A percentile compares a stretch with the other conserved stretches of the same genome.
Evolutionary conservation across 495 filamentous ascomycete species (phyloP).

Genomic region (Neurospora sp.): DNA sequence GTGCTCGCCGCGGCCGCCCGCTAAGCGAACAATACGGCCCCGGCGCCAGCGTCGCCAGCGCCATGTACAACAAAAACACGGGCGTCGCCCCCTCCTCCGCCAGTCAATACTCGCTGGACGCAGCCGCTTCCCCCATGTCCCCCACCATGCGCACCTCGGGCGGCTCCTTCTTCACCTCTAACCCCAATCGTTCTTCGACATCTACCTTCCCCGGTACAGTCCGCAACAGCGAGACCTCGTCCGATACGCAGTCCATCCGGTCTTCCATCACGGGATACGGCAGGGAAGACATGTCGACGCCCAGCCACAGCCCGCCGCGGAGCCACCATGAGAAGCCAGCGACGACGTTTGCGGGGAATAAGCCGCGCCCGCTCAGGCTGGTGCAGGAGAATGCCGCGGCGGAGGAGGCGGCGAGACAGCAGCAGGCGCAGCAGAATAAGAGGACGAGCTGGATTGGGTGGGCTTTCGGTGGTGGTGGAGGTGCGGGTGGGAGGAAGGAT

Average conservation of each 20-base stretch:
- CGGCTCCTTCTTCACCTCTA: constrained; percentile 32
- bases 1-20: constrained; percentile 43
- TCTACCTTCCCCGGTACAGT: constrained; percentile 43
- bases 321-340: constrained; percentile 45
- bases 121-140: constrained; percentile 45
- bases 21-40: constrained; percentile 61
- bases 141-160: constrained; percentile 32
- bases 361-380: constrained; percentile 73
- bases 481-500: constrained; percentile 34
- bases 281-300: constrained; percentile 37
- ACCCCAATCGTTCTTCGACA: constrained; percentile 26
- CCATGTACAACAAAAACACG: constrained; percentile 65
- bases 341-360: constrained; percentile 56
- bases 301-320: constrained; percentile 44
- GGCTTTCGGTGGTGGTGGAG: constrained; percentile 18
- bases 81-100: constrained; percentile 46
- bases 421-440: constrained; percentile 27
- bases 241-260: constrained; percentile 22
- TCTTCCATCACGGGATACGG: constrained; percentile 37
- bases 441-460: constrained; percentile 49
- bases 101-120: constrained; percentile 25
- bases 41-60: constrained; percentile 53
- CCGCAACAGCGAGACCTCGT: constrained; percentile 54
- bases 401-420: constrained; percentile 10
- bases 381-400: constrained; percentile 54